Evolutionary conservation across 139 green algal genomes (phyloP).

Genomic region (Nannochloris sp.): DNA sequence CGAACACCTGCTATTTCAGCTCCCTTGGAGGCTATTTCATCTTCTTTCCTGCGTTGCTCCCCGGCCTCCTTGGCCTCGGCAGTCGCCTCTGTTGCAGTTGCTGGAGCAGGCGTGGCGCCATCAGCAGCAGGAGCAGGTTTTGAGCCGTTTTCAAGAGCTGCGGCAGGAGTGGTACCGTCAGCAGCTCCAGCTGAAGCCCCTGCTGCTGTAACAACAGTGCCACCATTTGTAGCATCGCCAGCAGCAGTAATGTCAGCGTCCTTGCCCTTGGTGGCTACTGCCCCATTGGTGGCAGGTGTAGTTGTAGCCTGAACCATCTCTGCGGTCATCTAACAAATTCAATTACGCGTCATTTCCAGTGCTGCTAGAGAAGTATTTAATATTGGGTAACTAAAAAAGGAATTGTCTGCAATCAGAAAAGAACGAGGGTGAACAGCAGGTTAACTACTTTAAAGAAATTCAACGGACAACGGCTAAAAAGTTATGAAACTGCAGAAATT

Average conservation of each 20-base stretch:
- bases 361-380: no score
- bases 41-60: conserved; percentile 14
- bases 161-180: not conserved
- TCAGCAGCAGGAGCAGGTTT: not conserved
- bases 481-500: no score
- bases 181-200: not conserved
- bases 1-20: conserved; percentile 21
- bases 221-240: not conserved
- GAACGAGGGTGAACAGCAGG: no score
- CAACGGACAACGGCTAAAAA: no score
- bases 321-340: no score
- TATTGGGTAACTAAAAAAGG: no score
- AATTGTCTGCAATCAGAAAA: no score
- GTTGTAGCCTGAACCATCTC: no score
- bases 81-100: not conserved
- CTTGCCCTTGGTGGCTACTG: not conserved
- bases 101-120: not conserved
- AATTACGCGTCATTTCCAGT: no score
- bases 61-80: conserved; percentile 3
- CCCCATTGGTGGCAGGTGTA: no score
- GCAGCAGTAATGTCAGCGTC: not conserved
- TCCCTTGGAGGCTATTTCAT: conserved; percentile 14
- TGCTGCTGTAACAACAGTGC: not conserved
- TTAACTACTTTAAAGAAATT: no score
- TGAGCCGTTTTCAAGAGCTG: not conserved